These are phyloP conservation scores for Penicillium sp. DNA, from an alignment of 2,329 filamentous ascomycete species.

Conservation along the genomic window DNA sequence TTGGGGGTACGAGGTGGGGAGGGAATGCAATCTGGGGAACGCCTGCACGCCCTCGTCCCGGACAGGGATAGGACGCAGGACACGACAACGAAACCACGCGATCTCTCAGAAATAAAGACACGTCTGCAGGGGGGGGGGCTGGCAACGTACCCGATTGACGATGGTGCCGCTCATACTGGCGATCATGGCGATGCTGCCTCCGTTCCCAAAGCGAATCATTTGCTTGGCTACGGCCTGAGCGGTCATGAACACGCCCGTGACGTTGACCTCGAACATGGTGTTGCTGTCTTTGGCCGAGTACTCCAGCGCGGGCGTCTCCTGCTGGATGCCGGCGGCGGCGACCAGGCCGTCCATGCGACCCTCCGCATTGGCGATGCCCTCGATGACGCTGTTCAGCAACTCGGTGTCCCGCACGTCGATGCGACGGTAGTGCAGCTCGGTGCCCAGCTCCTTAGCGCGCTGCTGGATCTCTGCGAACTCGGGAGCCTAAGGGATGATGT, in stretches of 20 bases:
- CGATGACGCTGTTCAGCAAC: conserved; percentile 64
- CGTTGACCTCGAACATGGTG: conserved; percentile 61
- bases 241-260: conserved; percentile 63
- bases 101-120: too few relatives aligned
- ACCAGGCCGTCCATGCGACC: conserved; percentile 77
- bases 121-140: background rate
- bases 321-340: conserved; percentile 68
- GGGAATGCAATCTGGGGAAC: conserved; percentile 6
- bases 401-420: conserved; percentile 75
- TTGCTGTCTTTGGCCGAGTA: conserved; percentile 64
- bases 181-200: conserved; percentile 61
- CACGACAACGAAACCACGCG: too few relatives aligned
- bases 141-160: conserved; percentile 50
- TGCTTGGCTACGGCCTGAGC: conserved; percentile 62
- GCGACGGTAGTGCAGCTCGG: conserved; percentile 68
- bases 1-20: conserved; percentile 5
- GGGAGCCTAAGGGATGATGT: conserved; percentile 35
- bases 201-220: conserved; percentile 60
- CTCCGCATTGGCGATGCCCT: conserved; percentile 65
- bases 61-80: too few relatives aligned
- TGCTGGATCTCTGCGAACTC: conserved; percentile 65
- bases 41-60: too few relatives aligned
- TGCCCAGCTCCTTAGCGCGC: conserved; percentile 64
- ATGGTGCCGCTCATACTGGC: conserved; percentile 62
- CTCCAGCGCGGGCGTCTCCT: conserved; percentile 78